These are phyloP conservation scores for Mycena latifolia DNA, from an alignment of 768 basidiomycete genomes.

Conservation along the genomic window DNA sequence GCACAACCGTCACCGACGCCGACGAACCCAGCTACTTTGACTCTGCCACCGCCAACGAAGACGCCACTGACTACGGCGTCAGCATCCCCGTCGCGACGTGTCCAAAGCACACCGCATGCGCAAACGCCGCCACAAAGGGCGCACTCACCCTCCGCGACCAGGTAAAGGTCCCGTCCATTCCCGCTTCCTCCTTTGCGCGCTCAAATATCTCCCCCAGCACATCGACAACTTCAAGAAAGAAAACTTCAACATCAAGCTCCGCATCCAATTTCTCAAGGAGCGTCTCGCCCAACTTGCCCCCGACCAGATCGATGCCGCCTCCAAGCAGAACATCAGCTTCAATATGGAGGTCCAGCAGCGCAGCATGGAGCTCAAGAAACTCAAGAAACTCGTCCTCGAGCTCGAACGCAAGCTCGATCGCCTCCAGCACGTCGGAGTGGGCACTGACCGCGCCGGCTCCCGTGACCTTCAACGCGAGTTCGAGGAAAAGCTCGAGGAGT, in stretches of 20 bases:
- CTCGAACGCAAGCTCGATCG: no score
- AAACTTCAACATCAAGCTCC: conserved; percentile 90
- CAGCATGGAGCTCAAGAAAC: conserved; percentile 91
- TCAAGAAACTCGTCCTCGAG: no score
- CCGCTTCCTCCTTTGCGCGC: no score
- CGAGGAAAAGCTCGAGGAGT: conserved; percentile 81
- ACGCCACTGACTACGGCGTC: conserved; percentile 44
- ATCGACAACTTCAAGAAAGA: no score
- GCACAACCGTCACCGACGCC: conserved; percentile 21
- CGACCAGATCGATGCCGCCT: conserved; percentile 93
- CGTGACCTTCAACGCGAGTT: conserved; percentile 76
- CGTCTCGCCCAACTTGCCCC: conserved; percentile 90
- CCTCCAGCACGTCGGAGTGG: conserved; percentile 55
- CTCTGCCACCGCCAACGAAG: conserved; percentile 13
- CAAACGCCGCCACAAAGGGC: no score
- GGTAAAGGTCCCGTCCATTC: no score
- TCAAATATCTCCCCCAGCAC: no score
- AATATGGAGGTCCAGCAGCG: conserved; percentile 94
- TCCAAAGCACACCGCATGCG: conserved; percentile 56
- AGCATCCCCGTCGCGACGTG: conserved; percentile 64
- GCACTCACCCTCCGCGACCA: no score
- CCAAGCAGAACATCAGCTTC: conserved; percentile 91
- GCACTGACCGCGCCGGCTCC: conserved; percentile 50
- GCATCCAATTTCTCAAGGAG: conserved; percentile 96
- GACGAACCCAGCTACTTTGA: conserved; percentile 35